Conservation (phyloP, 2,329 filamentous ascomycete genomes). For the Aspergillus tanneri region DNA sequence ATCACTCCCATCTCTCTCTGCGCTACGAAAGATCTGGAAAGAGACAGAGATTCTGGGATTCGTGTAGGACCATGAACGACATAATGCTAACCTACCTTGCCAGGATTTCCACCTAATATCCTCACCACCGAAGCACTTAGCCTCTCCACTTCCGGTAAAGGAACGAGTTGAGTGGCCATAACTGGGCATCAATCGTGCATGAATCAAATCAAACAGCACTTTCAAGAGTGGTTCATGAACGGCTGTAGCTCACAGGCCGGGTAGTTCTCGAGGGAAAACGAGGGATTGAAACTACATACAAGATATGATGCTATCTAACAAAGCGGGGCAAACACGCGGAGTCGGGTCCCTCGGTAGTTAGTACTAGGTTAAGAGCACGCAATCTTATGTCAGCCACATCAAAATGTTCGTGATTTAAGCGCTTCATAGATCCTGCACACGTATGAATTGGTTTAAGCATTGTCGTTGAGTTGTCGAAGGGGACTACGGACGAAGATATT, state of each 20-base stretch:
- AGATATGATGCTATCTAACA: neutral
- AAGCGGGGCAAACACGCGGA: slow-evolving; percentile 3
- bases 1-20: no score
- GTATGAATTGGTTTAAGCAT: no score
- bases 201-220: neutral
- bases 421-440: no score
- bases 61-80: neutral
- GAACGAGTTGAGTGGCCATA: slow-evolving; percentile 63
- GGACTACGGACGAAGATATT: no score
- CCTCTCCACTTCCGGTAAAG: slow-evolving; percentile 71
- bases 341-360: slow-evolving; percentile 7
- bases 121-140: slow-evolving; percentile 76
- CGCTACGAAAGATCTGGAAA: no score
- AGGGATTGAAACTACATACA: neutral
- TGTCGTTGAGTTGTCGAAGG: no score
- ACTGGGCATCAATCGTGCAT: neutral
- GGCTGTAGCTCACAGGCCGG: neutral
- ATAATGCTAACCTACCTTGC: slow-evolving; percentile 61
- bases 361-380: no score
- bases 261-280: neutral
- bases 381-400: slow-evolving; percentile 13
- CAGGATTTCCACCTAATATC: slow-evolving; percentile 85
- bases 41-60: no score
- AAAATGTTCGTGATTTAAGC: neutral
- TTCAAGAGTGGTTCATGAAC: neutral